A percentile compares a stretch with the other conserved stretches of the same genome.
phyloP scores from a whole-genome alignment of 2,329 filamentous ascomycete genomes.

The Sporothrix globosa region DNA sequence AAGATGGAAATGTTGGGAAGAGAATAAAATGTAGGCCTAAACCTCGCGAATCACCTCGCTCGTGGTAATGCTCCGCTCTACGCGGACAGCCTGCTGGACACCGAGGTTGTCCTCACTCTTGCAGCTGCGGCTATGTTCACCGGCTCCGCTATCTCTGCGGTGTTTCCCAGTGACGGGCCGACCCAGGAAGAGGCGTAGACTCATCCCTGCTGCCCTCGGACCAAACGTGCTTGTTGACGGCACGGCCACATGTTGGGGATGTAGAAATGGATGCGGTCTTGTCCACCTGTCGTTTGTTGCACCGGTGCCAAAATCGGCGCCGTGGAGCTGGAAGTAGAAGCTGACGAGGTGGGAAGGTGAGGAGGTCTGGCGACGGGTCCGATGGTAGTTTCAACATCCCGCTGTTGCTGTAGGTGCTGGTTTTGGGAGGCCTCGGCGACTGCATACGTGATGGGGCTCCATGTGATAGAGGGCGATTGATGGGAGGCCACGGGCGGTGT shows the following conservation, averaged over 20 bases:
- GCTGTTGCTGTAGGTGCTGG: not conserved
- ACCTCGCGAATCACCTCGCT: not conserved
- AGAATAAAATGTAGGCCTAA: not conserved
- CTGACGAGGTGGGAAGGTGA: conserved; percentile 6
- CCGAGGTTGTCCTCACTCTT: not conserved
- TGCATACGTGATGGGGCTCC: conserved; percentile 1
- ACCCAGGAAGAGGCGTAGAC: not conserved
- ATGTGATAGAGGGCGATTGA: not conserved
- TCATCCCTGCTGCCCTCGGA: conserved; percentile 21
- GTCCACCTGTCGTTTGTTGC: not conserved
- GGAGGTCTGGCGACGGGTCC: not conserved
- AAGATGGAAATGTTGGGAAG: not conserved
- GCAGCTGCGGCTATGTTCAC: not conserved
- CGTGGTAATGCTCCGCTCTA: conserved; percentile 31
- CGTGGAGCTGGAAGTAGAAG: not conserved
- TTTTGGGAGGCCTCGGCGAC: not conserved
- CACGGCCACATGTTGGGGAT: not conserved
- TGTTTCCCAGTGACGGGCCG: not conserved
- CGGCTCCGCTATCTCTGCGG: not conserved
- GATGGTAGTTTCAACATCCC: too few relatives aligned
- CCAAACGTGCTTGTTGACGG: conserved; percentile 32
- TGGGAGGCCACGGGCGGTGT: conserved; percentile 3
- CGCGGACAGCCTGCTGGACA: conserved; percentile 23
- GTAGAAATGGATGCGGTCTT: not conserved
- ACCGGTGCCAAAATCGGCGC: not conserved